Percentiles rank a stretch among this genome's conserved stretches.
phyloP scores from a whole-genome alignment of 2,329 filamentous ascomycete species.

The Xylaria sp. region DNA sequence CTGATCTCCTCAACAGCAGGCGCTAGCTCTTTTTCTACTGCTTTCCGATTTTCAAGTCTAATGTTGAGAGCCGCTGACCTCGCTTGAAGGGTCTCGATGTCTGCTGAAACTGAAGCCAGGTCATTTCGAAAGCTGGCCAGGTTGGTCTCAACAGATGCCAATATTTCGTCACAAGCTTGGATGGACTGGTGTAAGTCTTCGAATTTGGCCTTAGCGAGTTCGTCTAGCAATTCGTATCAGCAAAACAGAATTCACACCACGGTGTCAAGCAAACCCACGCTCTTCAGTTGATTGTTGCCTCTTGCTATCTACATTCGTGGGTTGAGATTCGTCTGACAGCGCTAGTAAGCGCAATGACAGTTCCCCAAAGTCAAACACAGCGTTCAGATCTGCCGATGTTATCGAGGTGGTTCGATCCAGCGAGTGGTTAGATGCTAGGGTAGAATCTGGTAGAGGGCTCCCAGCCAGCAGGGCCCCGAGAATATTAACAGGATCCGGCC shows the following conservation, averaged over 20 bases:
- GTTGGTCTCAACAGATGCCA: slow-evolving; percentile 92
- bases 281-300: slow-evolving; percentile 74
- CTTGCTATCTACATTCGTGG: slow-evolving; percentile 51
- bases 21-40: slow-evolving; percentile 86
- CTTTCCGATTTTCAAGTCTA: slow-evolving; percentile 86
- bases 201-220: slow-evolving; percentile 84
- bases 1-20: slow-evolving; percentile 93
- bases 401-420: slow-evolving; percentile 44
- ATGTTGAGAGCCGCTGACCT: slow-evolving; percentile 85
- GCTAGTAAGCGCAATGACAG: slow-evolving; percentile 80
- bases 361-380: slow-evolving; percentile 81
- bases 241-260: slow-evolving; percentile 29
- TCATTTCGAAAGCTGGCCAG: slow-evolving; percentile 93
- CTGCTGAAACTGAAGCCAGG: slow-evolving; percentile 88
- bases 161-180: slow-evolving; percentile 87
- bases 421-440: slow-evolving; percentile 25
- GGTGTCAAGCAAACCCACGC: slow-evolving; percentile 64
- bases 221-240: slow-evolving; percentile 62
- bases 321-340: slow-evolving; percentile 46
- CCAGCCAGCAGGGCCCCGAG: slow-evolving; percentile 62
- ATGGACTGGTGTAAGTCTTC: slow-evolving; percentile 93
- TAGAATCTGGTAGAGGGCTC: slow-evolving; percentile 9
- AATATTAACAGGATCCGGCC: slow-evolving; percentile 76
- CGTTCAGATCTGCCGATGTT: slow-evolving; percentile 65
- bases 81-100: slow-evolving; percentile 92